Conservation (phyloP, 164 flowering plant genomes). For the Vitis cinerea region DNA sequence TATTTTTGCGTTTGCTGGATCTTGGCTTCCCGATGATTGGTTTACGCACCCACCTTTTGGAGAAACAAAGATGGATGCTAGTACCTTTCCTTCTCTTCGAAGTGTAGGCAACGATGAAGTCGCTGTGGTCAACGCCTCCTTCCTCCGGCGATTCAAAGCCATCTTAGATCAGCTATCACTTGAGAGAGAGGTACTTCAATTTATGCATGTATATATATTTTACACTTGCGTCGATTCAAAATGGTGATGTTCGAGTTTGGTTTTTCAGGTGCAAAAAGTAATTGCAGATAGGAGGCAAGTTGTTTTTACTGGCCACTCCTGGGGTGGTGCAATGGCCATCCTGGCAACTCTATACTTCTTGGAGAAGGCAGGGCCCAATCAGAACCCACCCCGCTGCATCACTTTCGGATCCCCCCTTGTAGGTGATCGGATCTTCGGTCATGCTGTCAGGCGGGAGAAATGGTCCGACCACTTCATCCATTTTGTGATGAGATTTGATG, state of each 20-base stretch:
- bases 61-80: slow-evolving; percentile 26
- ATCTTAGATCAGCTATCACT: slow-evolving; percentile 25
- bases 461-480: slow-evolving; percentile 64
- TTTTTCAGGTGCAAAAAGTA: slow-evolving; percentile 54
- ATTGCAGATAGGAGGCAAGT: slow-evolving; percentile 38
- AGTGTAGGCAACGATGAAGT: slow-evolving; percentile 42
- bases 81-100: slow-evolving; percentile 45
- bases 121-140: slow-evolving; percentile 53
- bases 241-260: not conserved
- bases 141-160: slow-evolving; percentile 37
- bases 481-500: slow-evolving; percentile 55
- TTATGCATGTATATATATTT: no score
- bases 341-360: slow-evolving; percentile 70
- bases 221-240: not conserved
- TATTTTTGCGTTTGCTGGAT: slow-evolving; percentile 52
- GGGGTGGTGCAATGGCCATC: slow-evolving; percentile 65
- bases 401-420: slow-evolving; percentile 84
- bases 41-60: slow-evolving; percentile 38
- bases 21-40: slow-evolving; percentile 51
- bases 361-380: slow-evolving; percentile 24
- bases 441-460: slow-evolving; percentile 63
- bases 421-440: slow-evolving; percentile 54
- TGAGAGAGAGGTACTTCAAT: slow-evolving; percentile 37
- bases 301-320: slow-evolving; percentile 80
- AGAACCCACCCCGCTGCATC: slow-evolving; percentile 38